A percentile compares a stretch with the other conserved stretches of the same genome.
phyloP scores from a whole-genome alignment of 768 basidiomycete species.

The Tricholoma matsutake region DNA sequence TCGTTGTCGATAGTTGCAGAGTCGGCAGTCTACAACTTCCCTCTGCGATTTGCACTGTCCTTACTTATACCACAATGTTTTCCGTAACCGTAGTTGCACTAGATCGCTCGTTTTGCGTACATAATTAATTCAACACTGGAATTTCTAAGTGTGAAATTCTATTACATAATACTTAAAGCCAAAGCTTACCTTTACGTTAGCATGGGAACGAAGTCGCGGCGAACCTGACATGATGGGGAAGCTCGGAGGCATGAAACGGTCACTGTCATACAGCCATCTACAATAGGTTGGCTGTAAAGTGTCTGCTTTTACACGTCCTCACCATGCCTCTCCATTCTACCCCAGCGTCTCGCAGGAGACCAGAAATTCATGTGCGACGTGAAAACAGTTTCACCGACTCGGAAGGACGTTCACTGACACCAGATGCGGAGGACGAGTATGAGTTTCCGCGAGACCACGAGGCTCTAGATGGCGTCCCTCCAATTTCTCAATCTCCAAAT shows the following conservation, averaged over 20 bases:
- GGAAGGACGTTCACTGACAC: conserved; percentile 62
- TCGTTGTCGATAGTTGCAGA: conserved; percentile 8
- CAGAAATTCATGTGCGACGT: conserved; percentile 46
- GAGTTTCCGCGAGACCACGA: conserved; percentile 3
- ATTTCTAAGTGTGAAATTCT: background rate
- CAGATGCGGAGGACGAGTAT: conserved; percentile 54
- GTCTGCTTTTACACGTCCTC: background rate
- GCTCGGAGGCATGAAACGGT: too few species aligned
- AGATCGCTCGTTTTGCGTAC: conserved; percentile 16
- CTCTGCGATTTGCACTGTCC: conserved; percentile 13
- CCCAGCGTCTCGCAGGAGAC: conserved; percentile 2
- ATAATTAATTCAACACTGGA: background rate
- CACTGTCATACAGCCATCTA: too few species aligned
- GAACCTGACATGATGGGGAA: too few species aligned
- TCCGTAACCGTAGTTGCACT: conserved; percentile 15
- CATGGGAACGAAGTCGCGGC: too few species aligned
- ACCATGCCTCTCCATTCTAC: background rate
- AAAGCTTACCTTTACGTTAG: too few species aligned
- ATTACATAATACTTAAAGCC: too few species aligned
- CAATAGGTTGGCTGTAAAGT: too few species aligned
- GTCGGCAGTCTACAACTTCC: conserved; percentile 6
- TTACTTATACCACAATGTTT: conserved; percentile 22
- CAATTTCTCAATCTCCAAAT: conserved; percentile 12
- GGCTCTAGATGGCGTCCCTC: conserved; percentile 12
- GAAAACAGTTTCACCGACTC: conserved; percentile 69